Evolutionary conservation across 2,329 filamentous ascomycete species (phyloP).

Genomic region (Leptographium lundbergii): DNA sequence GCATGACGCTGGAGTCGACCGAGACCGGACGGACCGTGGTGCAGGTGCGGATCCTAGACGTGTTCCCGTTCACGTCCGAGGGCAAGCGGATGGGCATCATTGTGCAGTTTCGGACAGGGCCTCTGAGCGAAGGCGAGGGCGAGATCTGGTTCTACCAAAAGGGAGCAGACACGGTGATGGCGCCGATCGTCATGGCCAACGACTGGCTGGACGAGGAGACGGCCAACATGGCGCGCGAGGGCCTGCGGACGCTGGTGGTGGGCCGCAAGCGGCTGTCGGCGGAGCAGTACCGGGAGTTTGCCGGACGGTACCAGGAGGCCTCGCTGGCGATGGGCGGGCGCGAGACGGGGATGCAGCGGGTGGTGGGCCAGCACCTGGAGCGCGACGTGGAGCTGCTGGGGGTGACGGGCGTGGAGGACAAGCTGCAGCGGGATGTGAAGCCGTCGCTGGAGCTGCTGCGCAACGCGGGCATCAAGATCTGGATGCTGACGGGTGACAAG

Average conservation of each 20-base stretch:
- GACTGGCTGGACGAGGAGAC: constrained; percentile 99
- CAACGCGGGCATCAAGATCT: constrained; percentile 97
- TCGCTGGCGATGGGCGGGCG: constrained; percentile 68
- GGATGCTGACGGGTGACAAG: constrained; percentile 99
- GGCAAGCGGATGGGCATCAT: constrained; percentile 98
- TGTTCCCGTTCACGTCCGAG: constrained; percentile 96
- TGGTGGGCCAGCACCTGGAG: constrained; percentile 74
- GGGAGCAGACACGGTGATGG: constrained; percentile 96
- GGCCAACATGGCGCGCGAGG: constrained; percentile 98
- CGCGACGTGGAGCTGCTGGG: constrained; percentile 81
- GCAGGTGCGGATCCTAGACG: constrained; percentile 75
- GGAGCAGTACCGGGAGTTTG: constrained; percentile 73
- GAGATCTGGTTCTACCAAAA: constrained; percentile 99
- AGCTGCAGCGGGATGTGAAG: constrained; percentile 90
- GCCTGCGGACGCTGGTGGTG: constrained; percentile 83
- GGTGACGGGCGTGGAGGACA: constrained; percentile 97
- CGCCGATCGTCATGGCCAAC: constrained; percentile 85
- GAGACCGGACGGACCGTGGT: constrained; percentile 64
- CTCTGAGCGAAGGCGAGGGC: constrained; percentile 39
- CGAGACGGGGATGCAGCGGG: constrained; percentile 67
- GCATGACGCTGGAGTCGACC: constrained; percentile 69
- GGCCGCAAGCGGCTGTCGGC: constrained; percentile 76
- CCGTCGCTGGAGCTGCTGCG: constrained; percentile 86
- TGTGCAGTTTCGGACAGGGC: constrained; percentile 55
- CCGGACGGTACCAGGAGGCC: constrained; percentile 61